Base-by-base conservation (phyloP, 2,329 filamentous ascomycete genomes). In the Clonostachys rhizophaga region DNA sequence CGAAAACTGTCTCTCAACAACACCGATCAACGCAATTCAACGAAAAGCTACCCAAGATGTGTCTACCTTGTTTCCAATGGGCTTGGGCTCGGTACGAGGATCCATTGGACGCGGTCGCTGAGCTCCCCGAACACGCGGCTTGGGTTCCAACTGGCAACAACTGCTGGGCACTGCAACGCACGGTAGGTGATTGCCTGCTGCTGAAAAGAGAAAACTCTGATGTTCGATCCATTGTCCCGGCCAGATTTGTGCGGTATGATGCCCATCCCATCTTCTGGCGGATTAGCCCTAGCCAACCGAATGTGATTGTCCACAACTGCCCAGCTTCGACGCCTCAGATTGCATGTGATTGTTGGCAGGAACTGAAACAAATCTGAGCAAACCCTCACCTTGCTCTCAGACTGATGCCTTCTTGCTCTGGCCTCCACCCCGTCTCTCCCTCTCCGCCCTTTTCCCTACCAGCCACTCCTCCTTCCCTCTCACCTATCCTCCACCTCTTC, bases 31-130 rank as follows among this genome's bases (percentile, higher is more conserved):
- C 42, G 30, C 4, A 34, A 9, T 33, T 33, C 7, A 3, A 14
- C 16, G 11, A 17, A 18, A 14, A 13, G 11, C 9, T n/a, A 16
- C n/a, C n/a, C n/a, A 44, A 36, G 42, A 80, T 81, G 76, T 81
- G 77, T 55, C 64, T 78, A n/a, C 69, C 72, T 6, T 78, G 74
- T 55, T 79, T 77, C 60, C 69, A 75, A 0, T 72, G 58, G 73
- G 76, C 58, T 50, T 76, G 59, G 66, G 73, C 58, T 58, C 73
- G 78, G 50, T 69, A 72, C 34, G 68, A 73, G 49, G 66, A 69
- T 48, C 59, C 65, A 6, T 45, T 66, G 12, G 67, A 69, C 41
- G 50, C 52, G 7, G 43, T 66, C 13, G 64, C 68, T 39, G 49
- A 51, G 24, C 53, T 69, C 54, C 66, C 67, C 2, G 54, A 62